Evolutionary conservation across 805 yeast genomes (phyloP), one percentile per base, ranked within the genome.

Genomic region (Lipomyces sp.): DNA sequence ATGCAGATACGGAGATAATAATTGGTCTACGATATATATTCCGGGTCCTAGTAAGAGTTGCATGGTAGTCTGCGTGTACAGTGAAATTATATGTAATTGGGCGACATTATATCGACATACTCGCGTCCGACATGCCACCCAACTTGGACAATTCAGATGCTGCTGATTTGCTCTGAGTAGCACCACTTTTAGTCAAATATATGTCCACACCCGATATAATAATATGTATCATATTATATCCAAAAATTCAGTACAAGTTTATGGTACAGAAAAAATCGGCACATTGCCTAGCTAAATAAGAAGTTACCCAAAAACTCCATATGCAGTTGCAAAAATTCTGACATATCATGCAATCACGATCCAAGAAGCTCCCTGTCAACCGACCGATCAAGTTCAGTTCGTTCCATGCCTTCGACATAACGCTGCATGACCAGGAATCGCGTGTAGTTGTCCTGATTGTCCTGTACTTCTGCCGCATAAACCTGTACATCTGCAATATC

Each of bases 391-490:
- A 64, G 48, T 42, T 60, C 64, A 0, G 62, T 30, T 7, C 55
- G 45, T 18, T 53, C 57, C 8, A 45, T 54, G 8, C 68, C 70
- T 2, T 54, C 59, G 35, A n/a, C 61, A 50, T 53, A 51, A 5
- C 45, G 59, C 45, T 59, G 53, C 33, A 66, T 18, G 10, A 91
- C 83, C 60, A 95, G 78, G 75, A 95, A 94, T 69, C 98, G 80
- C 0, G 99, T 94, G 4, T 97, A 90, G 76, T 94, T 94, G 33
- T 86, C 87, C 39, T 80, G 76, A 65, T 81, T 81, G 75, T 94
- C 97, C 73, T 93, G 95, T 59, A 95, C 84, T 66, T 85, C 83
- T 5, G 78, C 72, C 32, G 78, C 76, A 37, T 86, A 70, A 0
- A 91, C 82, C 1, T 88, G 87, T 10, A 88, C 83, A 1, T 82